These are phyloP conservation scores for Fusarium sp. DNA, from an alignment of 2,329 filamentous ascomycete species.

Conservation along the genomic window DNA sequence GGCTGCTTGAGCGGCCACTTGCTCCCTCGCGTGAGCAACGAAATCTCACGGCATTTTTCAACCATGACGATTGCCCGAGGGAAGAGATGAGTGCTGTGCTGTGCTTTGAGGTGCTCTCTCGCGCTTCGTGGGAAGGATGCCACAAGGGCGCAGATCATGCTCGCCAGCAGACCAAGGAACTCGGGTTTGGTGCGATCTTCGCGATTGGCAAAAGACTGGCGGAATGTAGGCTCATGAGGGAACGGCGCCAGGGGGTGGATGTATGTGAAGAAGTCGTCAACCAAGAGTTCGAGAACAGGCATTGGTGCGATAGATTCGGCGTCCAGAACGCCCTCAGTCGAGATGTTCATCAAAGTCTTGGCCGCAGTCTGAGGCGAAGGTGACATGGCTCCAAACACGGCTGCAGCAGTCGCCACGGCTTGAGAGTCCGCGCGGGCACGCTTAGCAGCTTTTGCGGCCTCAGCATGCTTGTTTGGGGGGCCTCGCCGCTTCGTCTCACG, in stretches of 20 bases:
- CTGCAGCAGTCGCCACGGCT: constrained; percentile 19
- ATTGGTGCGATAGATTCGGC: constrained; percentile 79
- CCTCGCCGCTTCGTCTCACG: constrained; percentile 69
- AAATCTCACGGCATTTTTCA: constrained; percentile 77
- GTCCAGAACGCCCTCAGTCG: constrained; percentile 58
- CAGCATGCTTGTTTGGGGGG: constrained; percentile 69
- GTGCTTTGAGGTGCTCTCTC: constrained; percentile 74
- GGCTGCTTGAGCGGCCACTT: constrained; percentile 61
- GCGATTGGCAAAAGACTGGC: constrained; percentile 73
- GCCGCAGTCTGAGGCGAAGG: constrained; percentile 61
- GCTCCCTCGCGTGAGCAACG: constrained; percentile 73
- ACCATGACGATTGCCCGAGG: constrained; percentile 77
- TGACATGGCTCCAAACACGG: constrained; percentile 46
- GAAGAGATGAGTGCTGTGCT: constrained; percentile 73
- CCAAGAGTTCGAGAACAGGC: constrained; percentile 74
- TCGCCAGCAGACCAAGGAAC: constrained; percentile 78
- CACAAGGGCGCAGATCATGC: constrained; percentile 80
- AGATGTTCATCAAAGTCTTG: constrained; percentile 62
- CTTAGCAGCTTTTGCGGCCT: constrained; percentile 67
- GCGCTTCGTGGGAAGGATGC: constrained; percentile 81
- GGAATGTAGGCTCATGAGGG: constrained; percentile 82
- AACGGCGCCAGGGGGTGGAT: constrained; percentile 83
- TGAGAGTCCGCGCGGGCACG: constrained; percentile 54
- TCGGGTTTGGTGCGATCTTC: constrained; percentile 74
- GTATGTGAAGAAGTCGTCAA: constrained; percentile 87